Evolutionary conservation across 257 asterid species (phyloP).

Genomic region (Salvia rosmarinus): DNA sequence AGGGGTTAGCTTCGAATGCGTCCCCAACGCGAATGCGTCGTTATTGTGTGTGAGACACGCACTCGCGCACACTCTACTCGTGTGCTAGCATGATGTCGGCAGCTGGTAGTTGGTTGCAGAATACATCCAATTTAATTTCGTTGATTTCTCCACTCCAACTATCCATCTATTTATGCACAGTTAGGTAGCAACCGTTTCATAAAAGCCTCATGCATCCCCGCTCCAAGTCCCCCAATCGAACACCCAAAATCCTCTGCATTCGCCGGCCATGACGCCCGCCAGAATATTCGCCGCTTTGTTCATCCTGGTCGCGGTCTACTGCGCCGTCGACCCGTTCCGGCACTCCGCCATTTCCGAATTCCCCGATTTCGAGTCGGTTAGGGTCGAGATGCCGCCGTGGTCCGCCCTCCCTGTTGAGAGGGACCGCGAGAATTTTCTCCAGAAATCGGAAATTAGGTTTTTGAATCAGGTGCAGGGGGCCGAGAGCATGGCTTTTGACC

Average conservation of each 20-base stretch:
- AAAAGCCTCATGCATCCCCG: not conserved
- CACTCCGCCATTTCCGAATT: slow-evolving; percentile 68
- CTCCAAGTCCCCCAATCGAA: not conserved
- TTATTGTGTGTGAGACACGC: too few relatives aligned
- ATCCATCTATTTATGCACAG: not conserved
- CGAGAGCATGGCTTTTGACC: slow-evolving; percentile 86
- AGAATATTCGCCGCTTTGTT: slow-evolving; percentile 49
- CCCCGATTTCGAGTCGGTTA: slow-evolving; percentile 66
- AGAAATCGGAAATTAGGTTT: slow-evolving; percentile 83
- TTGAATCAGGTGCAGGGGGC: slow-evolving; percentile 83
- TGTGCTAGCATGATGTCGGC: slow-evolving; percentile 8
- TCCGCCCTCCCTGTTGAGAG: slow-evolving; percentile 60
- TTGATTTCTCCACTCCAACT: not conserved
- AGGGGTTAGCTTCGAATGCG: too few relatives aligned
- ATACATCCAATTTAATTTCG: slow-evolving; percentile 10
- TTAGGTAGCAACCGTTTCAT: slow-evolving; percentile 27
- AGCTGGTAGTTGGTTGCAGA: slow-evolving; percentile 36
- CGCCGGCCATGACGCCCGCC: slow-evolving; percentile 45
- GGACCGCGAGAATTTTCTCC: slow-evolving; percentile 66
- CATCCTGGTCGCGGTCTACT: slow-evolving; percentile 70
- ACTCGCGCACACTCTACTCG: not conserved
- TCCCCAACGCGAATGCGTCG: too few relatives aligned
- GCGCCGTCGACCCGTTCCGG: slow-evolving; percentile 83
- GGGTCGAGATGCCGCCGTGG: slow-evolving; percentile 76
- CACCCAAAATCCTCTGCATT: not conserved